These are phyloP conservation scores for Hyphodiscus hymeniophilus DNA, from an alignment of 495 filamentous ascomycete species.

Conservation along the genomic window DNA sequence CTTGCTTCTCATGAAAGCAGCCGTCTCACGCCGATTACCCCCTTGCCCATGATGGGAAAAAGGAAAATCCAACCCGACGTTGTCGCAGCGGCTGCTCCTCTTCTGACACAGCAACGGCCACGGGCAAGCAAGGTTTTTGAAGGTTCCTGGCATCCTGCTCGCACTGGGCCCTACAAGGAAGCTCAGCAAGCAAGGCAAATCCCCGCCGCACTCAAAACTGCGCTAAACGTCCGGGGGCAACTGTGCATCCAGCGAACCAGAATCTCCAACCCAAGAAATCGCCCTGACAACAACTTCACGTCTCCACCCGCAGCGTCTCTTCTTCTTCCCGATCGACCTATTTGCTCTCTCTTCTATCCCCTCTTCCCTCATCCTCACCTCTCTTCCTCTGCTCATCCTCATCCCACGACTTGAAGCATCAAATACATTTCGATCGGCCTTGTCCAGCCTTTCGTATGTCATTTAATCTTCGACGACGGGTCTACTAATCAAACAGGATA, in stretches of 20 bases:
- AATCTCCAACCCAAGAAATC: neutral
- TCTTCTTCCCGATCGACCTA: neutral
- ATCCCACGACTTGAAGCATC: neutral
- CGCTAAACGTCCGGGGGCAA: neutral
- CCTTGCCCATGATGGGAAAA: too few species aligned
- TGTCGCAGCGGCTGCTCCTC: neutral
- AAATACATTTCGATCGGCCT: neutral
- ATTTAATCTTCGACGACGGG: neutral
- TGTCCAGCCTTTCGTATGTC: neutral
- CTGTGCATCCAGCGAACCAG: neutral
- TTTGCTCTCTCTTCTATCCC: neutral
- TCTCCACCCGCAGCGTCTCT: neutral
- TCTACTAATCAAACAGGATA: neutral
- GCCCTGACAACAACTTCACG: neutral
- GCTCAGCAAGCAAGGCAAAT: constrained; percentile 1
- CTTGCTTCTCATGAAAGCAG: too few species aligned
- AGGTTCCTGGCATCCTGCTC: neutral
- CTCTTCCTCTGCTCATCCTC: neutral
- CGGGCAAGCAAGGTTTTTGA: neutral
- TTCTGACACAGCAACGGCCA: neutral
- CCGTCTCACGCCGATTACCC: too few species aligned
- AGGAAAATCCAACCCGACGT: neutral
- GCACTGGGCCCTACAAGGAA: neutral
- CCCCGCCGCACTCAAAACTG: neutral
- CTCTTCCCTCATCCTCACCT: neutral